Base-by-base conservation (phyloP, 2,329 filamentous ascomycete species). In the Phaeosphaeria sp. region DNA sequence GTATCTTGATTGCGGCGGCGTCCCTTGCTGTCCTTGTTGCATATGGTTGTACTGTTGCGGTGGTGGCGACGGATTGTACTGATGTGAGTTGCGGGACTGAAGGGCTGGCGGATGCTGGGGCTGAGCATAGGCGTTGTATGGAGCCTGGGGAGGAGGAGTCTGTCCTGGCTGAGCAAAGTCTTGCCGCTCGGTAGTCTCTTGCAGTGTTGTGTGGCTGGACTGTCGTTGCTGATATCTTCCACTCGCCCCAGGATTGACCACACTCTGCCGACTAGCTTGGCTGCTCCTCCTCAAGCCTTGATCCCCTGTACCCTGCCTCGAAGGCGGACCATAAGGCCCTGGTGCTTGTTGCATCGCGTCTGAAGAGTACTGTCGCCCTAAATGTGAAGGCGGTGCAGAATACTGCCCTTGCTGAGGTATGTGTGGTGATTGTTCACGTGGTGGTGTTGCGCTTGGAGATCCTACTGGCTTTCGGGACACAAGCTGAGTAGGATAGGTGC, bases 151-250 rank as follows among this genome's bases (percentile, higher is more conserved):
- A 3, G 57, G 18, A 18, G 50, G 27, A 18, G 43, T 13, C 9
- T 57, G 56, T 13, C 36, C 30, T 25, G 42, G 17, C 8, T 27
- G 27, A 33, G 55, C 56, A 43, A 54, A 55, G 30, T 57, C 55
- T n/a, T 60, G 51, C 5, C 50, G 50, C 13, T 49, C 46, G 1
- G 45, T 56, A 2, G 47, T 54, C 54, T 52, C 48, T 42, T 60
- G 51, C 18, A 45, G 15, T 1, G 50, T 42, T 27, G 43, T 33
- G 51, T 51, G 15, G 36, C 47, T 24, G 49, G 39, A 3, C 51
- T 65, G 60, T 9, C 54, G 61, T 40, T 66, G 54, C 21, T 64
- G 64, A 22, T 63, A 60, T 6, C 59, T 43, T 27, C 56, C 56
- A 11, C 46, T 20, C 1, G 51, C 8, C 24, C 61, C 61, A 27